phyloP scores from a whole-genome alignment of 2,329 filamentous ascomycete genomes.

The Cucurbitaria berberidis region DNA sequence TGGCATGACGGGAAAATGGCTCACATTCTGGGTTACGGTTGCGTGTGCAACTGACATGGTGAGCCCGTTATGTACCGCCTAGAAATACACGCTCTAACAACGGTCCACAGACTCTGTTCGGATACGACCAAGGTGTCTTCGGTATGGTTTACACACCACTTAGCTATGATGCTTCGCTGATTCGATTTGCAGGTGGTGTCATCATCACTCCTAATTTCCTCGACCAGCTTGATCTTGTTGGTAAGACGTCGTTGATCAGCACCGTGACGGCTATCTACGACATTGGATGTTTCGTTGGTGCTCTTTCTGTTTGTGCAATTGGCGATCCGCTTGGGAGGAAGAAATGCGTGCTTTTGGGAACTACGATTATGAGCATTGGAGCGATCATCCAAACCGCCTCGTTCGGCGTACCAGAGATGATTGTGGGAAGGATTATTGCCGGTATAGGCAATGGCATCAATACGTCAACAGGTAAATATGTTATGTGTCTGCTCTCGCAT shows the following conservation, averaged over 20 bases:
- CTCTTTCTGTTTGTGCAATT: slow-evolving; percentile 51
- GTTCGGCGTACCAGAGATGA: slow-evolving; percentile 57
- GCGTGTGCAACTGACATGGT: slow-evolving; percentile 33
- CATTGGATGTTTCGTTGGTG: slow-evolving; percentile 66
- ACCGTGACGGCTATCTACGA: slow-evolving; percentile 65
- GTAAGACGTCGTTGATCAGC: slow-evolving; percentile 49
- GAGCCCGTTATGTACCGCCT: neutral
- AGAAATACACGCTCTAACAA: neutral
- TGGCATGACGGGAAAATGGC: slow-evolving; percentile 61
- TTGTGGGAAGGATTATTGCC: slow-evolving; percentile 56
- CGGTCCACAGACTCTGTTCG: slow-evolving; percentile 49
- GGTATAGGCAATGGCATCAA: slow-evolving; percentile 61
- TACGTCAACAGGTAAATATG: slow-evolving; percentile 53
- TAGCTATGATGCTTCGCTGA: neutral
- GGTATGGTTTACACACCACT: slow-evolving; percentile 36
- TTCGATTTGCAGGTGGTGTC: slow-evolving; percentile 52
- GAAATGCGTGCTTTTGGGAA: slow-evolving; percentile 56
- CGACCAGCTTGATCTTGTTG: slow-evolving; percentile 53
- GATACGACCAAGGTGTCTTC: slow-evolving; percentile 61
- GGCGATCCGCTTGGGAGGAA: slow-evolving; percentile 59
- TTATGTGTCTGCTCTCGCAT: slow-evolving; percentile 26
- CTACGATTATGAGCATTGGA: slow-evolving; percentile 57
- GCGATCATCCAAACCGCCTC: slow-evolving; percentile 57
- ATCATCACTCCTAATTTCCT: slow-evolving; percentile 62
- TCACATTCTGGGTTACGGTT: slow-evolving; percentile 63